Conservation (phyloP, 2,329 filamentous ascomycete genomes). For the Xylariaceae sp. region DNA sequence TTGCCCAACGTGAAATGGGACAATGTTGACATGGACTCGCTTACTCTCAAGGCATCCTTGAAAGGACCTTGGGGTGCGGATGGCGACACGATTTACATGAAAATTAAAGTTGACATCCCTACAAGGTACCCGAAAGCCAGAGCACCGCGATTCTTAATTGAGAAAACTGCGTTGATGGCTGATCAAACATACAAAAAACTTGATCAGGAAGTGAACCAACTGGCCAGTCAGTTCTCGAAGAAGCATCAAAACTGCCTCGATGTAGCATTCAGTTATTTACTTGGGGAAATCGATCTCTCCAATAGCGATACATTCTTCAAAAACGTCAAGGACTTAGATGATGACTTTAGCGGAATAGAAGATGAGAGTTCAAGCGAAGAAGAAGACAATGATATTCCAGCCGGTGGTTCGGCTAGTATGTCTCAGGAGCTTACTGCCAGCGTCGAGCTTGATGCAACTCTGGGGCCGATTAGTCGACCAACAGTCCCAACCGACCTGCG, state of each 20-base stretch:
- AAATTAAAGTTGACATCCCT: constrained; percentile 66
- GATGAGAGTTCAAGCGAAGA: constrained; percentile 87
- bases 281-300: constrained; percentile 67
- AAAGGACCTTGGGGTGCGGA: constrained; percentile 68
- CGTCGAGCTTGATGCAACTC: constrained; percentile 58
- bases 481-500: constrained; percentile 63
- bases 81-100: constrained; percentile 64
- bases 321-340: constrained; percentile 67
- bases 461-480: constrained; percentile 57
- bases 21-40: constrained; percentile 66
- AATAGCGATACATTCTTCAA: constrained; percentile 67
- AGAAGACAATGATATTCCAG: constrained; percentile 66
- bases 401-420: constrained; percentile 62
- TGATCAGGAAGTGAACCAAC: constrained; percentile 60
- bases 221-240: constrained; percentile 61
- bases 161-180: constrained; percentile 67
- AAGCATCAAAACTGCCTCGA: constrained; percentile 67
- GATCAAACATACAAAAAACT: constrained; percentile 59
- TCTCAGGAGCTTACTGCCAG: constrained; percentile 65
- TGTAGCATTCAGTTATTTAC: constrained; percentile 65
- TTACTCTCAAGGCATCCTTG: constrained; percentile 64
- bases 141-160: constrained; percentile 64
- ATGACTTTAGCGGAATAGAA: constrained; percentile 60
- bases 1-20: constrained; percentile 70
- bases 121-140: constrained; percentile 62